phyloP scores from a whole-genome alignment of 2,329 filamentous ascomycete genomes.

The Epichloe sp. region DNA sequence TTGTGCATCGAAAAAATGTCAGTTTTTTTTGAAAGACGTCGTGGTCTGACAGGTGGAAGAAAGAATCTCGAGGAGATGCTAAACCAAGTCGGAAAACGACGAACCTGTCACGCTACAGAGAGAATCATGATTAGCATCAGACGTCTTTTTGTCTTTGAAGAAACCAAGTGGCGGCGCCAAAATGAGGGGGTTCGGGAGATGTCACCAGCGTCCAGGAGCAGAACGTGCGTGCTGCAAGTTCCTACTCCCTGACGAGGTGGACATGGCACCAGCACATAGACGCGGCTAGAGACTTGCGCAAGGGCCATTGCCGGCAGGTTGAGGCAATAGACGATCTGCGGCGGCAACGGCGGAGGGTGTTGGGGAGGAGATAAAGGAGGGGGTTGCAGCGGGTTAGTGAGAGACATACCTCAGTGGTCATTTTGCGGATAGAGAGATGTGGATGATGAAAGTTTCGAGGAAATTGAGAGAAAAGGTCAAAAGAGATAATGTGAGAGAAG shows the following conservation, averaged over 20 bases:
- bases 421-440: slow-evolving; percentile 9
- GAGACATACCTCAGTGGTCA: slow-evolving; percentile 23
- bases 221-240: neutral
- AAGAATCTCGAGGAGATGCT: slow-evolving; percentile 8
- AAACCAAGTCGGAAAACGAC: slow-evolving; percentile 14
- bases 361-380: slow-evolving; percentile 6
- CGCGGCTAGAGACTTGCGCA: neutral
- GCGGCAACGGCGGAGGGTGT: slow-evolving; percentile 1
- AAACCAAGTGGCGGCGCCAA: slow-evolving; percentile 5
- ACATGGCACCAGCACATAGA: neutral
- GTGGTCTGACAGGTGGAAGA: slow-evolving; percentile 4
- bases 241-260: neutral
- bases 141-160: neutral
- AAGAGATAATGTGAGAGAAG: slow-evolving; percentile 10
- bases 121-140: slow-evolving; percentile 23
- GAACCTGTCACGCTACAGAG: slow-evolving; percentile 56
- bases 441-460: neutral
- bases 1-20: slow-evolving; percentile 8
- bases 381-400: neutral
- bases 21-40: slow-evolving; percentile 15
- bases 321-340: slow-evolving; percentile 1
- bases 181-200: slow-evolving; percentile 1
- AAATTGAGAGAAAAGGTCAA: slow-evolving; percentile 2
- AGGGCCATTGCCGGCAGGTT: neutral
- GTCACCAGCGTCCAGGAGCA: neutral